A percentile compares a stretch with the other conserved stretches of the same genome.
Evolutionary conservation across 768 basidiomycete species (phyloP).

Genomic region (Lentinula sp.): DNA sequence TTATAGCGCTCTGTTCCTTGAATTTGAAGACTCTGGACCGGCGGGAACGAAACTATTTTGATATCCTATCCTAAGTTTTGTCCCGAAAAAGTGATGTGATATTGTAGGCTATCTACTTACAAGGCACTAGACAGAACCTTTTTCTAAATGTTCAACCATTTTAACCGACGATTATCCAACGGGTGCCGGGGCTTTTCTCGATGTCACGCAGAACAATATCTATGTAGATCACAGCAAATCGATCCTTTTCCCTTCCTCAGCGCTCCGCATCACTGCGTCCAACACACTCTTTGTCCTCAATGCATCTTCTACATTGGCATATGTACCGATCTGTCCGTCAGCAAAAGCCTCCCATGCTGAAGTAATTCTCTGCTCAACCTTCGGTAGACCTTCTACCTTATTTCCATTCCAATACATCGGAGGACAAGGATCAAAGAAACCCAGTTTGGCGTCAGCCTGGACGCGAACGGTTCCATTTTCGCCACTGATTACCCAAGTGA

Average conservation of each 20-base stretch:
- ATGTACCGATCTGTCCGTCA: background rate
- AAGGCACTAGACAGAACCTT: no score
- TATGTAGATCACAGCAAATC: background rate
- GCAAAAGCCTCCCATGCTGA: background rate
- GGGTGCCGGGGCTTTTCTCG: no score
- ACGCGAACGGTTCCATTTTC: background rate
- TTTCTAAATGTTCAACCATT: no score
- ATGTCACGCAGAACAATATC: no score
- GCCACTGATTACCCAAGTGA: slow-evolving; percentile 21
- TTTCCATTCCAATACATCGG: slow-evolving; percentile 26
- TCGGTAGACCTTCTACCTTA: slow-evolving; percentile 12
- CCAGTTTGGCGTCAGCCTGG: background rate
- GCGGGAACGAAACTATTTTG: no score
- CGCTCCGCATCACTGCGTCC: background rate
- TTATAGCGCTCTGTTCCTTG: no score
- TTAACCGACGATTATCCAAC: no score
- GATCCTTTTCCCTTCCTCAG: background rate
- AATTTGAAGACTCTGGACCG: no score
- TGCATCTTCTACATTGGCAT: background rate
- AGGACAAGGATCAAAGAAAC: slow-evolving; percentile 17
- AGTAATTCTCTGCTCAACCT: background rate
- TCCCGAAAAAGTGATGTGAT: no score
- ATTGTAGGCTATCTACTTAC: no score
- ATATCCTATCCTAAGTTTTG: no score
- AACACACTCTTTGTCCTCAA: background rate